These are phyloP conservation scores for Backusella sp. DNA, from an alignment of 192 early-diverging fungal genomes.

Conservation along the genomic window DNA sequence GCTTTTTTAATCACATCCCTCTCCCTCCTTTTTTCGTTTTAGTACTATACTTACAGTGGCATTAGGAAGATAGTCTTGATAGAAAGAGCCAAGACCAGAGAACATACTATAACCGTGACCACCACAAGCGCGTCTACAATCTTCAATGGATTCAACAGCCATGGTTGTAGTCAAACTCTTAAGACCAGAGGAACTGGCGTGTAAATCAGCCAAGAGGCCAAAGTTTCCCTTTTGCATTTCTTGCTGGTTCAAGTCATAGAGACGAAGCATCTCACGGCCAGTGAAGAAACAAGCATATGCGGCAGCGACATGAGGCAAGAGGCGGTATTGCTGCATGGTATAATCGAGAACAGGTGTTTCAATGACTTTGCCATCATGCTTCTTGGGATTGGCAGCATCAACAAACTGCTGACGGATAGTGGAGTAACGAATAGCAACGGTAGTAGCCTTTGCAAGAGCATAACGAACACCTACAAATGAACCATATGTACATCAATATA, in stretches of 20 bases:
- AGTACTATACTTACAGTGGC: slow-evolving; percentile 41
- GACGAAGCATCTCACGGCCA: slow-evolving; percentile 58
- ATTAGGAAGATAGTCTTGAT: slow-evolving; percentile 69
- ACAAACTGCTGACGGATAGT: slow-evolving; percentile 72
- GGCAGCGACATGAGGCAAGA: slow-evolving; percentile 68
- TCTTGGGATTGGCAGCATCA: slow-evolving; percentile 51
- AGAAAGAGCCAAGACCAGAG: slow-evolving; percentile 67
- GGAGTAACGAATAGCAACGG: slow-evolving; percentile 70
- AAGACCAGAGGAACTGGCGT: slow-evolving; percentile 70
- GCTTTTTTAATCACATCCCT: no score
- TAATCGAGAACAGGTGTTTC: slow-evolving; percentile 78
- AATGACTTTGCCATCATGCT: slow-evolving; percentile 38
- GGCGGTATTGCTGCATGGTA: slow-evolving; percentile 73
- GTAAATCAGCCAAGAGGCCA: slow-evolving; percentile 66
- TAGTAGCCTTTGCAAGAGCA: slow-evolving; percentile 64
- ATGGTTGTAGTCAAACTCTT: slow-evolving; percentile 71
- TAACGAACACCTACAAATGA: slow-evolving; percentile 38
- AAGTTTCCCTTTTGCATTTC: slow-evolving; percentile 60
- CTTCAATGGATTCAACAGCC: slow-evolving; percentile 67
- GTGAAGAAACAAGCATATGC: slow-evolving; percentile 75
- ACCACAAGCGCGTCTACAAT: slow-evolving; percentile 73
- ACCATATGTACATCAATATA: background rate
- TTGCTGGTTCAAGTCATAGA: slow-evolving; percentile 60
- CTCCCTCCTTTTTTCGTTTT: background rate
- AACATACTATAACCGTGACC: slow-evolving; percentile 78